A percentile compares a stretch with the other conserved stretches of the same genome.
Evolutionary conservation across 768 basidiomycete species (phyloP).

Genomic region (Pholiota molesta): DNA sequence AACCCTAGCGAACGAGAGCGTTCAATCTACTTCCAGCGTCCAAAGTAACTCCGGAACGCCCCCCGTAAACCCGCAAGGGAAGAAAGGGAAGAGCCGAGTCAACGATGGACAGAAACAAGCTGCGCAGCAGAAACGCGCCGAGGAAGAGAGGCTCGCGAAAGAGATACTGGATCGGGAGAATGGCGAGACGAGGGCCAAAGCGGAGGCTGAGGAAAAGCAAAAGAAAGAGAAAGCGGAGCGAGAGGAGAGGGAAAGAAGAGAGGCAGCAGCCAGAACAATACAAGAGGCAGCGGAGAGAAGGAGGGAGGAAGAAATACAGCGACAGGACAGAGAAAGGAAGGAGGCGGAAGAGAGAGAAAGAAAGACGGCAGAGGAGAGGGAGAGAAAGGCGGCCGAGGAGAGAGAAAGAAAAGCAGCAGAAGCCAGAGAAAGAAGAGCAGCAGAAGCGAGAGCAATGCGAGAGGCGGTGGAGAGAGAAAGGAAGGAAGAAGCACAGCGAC

Average conservation of each 20-base stretch:
- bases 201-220: neutral
- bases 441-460: neutral
- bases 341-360: neutral
- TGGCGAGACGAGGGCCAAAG: neutral
- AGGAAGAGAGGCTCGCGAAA: neutral
- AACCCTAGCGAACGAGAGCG: neutral
- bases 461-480: neutral
- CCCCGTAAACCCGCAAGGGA: neutral
- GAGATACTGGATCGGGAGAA: neutral
- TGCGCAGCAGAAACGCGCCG: neutral
- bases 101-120: neutral
- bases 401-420: neutral
- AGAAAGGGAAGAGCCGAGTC: neutral
- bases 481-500: conserved; percentile 13
- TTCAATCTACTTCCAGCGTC: neutral
- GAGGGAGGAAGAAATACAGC: neutral
- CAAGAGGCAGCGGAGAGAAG: no score
- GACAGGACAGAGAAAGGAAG: neutral
- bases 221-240: neutral
- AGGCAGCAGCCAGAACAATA: no score
- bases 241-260: neutral
- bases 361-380: conserved; percentile 11
- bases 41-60: neutral
- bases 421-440: neutral
- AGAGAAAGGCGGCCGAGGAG: neutral